Conservation (phyloP, 1,284 basidiomycete species). For the Earliella scabrosa region DNA sequence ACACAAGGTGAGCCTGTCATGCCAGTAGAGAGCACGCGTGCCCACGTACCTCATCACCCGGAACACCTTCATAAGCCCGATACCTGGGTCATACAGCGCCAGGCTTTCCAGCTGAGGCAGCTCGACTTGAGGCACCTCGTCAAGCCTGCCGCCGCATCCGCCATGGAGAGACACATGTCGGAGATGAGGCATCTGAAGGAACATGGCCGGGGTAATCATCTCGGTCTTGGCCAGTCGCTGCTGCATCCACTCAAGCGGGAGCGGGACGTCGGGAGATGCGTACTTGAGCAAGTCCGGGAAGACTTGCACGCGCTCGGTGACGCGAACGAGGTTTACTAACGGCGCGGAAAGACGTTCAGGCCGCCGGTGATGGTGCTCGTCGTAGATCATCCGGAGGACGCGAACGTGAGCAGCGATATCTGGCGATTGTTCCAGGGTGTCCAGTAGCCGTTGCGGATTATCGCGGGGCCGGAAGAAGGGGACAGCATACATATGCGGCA, state of each 20-base stretch:
- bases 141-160: not conserved
- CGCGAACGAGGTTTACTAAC: slow-evolving; percentile 2
- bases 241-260: not conserved
- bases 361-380: not conserved
- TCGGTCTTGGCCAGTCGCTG: not conserved
- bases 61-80: slow-evolving; percentile 2
- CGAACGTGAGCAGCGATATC: no score
- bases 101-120: slow-evolving; percentile 3
- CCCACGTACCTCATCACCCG: not conserved
- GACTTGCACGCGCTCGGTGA: not conserved
- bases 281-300: not conserved
- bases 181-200: slow-evolving; percentile 1
- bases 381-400: no score
- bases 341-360: not conserved
- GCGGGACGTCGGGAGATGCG: not conserved
- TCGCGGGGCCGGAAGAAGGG: no score
- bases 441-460: no score
- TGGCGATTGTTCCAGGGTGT: no score
- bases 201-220: not conserved
- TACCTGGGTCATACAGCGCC: not conserved
- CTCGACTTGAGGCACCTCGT: not conserved
- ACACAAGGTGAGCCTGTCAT: not conserved
- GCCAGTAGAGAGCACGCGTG: not conserved
- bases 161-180: not conserved
- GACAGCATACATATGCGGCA: no score